Percentiles rank a stretch among this genome's conserved stretches.
Conservation (phyloP, 768 basidiomycete species). For the Mycena filopes region DNA sequence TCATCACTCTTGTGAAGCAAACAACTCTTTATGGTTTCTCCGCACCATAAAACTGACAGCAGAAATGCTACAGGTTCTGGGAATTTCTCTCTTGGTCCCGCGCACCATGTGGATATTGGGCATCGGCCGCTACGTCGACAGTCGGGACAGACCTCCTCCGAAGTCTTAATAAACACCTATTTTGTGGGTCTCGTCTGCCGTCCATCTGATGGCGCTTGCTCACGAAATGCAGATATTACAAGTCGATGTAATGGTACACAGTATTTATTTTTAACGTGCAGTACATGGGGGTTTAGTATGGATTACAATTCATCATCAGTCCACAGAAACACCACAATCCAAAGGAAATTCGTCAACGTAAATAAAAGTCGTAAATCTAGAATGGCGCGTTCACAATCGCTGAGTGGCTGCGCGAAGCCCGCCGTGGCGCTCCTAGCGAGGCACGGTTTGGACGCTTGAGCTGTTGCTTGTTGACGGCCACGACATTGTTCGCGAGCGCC, state of each 20-base stretch:
- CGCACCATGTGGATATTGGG: conserved; percentile 81
- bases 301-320: conserved; percentile 31
- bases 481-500: conserved; percentile 92
- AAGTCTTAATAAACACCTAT: conserved; percentile 24
- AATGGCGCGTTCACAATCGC: conserved; percentile 77
- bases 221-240: conserved; percentile 12
- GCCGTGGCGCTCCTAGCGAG: conserved; percentile 66
- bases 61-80: too few species aligned
- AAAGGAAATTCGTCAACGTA: conserved; percentile 33
- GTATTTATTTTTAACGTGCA: conserved; percentile 28
- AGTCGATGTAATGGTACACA: conserved; percentile 23
- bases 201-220: neutral
- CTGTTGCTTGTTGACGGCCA: conserved; percentile 94
- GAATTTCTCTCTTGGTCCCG: conserved; percentile 74
- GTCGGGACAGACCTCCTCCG: conserved; percentile 58
- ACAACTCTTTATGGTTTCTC: too few species aligned
- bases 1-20: conserved; percentile 78
- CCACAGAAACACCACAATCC: conserved; percentile 12
- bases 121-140: conserved; percentile 77
- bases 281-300: conserved; percentile 31
- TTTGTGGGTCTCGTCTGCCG: neutral
- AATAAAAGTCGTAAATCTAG: conserved; percentile 43
- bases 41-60: too few species aligned
- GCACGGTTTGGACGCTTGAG: conserved; percentile 84
- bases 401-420: conserved; percentile 60